Conservation (phyloP, 108 stramenopile species). For the Skeletonema potamos region DNA sequence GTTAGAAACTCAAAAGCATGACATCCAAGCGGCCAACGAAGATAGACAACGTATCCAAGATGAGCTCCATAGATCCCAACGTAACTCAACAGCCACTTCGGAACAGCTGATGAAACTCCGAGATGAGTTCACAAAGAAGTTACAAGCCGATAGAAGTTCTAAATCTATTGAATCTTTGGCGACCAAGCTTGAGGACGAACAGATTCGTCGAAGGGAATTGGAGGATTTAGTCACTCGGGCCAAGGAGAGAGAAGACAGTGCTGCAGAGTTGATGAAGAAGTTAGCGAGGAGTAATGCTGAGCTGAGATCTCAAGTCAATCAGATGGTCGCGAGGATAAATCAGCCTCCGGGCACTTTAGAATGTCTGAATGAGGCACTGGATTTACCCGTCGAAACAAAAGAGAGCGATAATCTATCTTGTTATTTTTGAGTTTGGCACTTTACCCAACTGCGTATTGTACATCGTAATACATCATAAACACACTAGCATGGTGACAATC, state of each 20-base stretch:
- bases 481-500: not conserved
- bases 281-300: slow-evolving; percentile 14
- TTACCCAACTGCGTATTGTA: too few species aligned
- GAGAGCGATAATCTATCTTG: not conserved
- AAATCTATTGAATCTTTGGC: not conserved
- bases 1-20: slow-evolving; percentile 12
- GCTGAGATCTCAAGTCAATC: slow-evolving; percentile 16
- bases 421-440: not conserved
- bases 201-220: slow-evolving; percentile 1
- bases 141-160: not conserved
- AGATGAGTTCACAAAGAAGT: slow-evolving; percentile 14
- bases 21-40: slow-evolving; percentile 6
- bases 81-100: slow-evolving; percentile 25
- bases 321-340: slow-evolving; percentile 13
- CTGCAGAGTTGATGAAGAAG: slow-evolving; percentile 6
- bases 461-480: too few species aligned
- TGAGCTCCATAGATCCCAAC: slow-evolving; percentile 26
- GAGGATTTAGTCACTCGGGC: not conserved
- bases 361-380: not conserved
- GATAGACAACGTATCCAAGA: slow-evolving; percentile 38
- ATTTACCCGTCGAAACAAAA: not conserved
- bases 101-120: slow-evolving; percentile 29
- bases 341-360: not conserved
- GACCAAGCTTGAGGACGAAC: slow-evolving; percentile 7
- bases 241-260: not conserved